Evolutionary conservation across 2,329 filamentous ascomycete species (phyloP), one percentile per base, ranked within the genome.

Genomic region (Hansfordia pulvinata): DNA sequence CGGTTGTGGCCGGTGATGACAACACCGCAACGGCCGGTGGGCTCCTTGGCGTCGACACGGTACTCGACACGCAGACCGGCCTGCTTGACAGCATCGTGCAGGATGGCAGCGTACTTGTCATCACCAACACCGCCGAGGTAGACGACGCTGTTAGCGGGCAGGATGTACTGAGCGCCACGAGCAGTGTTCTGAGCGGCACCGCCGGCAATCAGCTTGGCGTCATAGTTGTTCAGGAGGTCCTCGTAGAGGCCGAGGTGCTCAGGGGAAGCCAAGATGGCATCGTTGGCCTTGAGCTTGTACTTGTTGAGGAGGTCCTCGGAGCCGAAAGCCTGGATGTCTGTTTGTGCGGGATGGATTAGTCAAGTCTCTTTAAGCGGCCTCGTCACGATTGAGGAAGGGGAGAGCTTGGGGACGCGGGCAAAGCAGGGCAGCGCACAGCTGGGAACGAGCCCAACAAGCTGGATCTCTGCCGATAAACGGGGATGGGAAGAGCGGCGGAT

Each of bases 171-270:
- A 37, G 88, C 90, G 42, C 90, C 90, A 49, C 90, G 78, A 42
- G 90, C 88, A 28, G 85, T 92, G 71, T 98, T 98, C 63, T 98
- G 90, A 17, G 90, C 90, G 30, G 90, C 90, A 47, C 90, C 90
- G 39, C 90, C 90, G 29, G 90, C 85, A 50, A 96, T 90, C 52
- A 96, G 68, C 62, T 93, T 92, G 37, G 88, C 88, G 44, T 90
- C 74, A 60, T 76, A 83, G 69, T 90, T 88, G 59, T 81, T 78
- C 44, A 94, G 72, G 41, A 96, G 72, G 49, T 98, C 90, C 52
- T 96, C 86, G 58, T 85, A 98, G 49, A 98, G 70, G 23, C 69
- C 72, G 50, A 79, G 66, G 61, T 98, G 90, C 65, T 93, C 79
- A 50, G 83, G 74, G 56, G 93, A 84, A 30, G 88, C 88, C 34